Conservation (phyloP, 2,329 filamentous ascomycete genomes). For the Stagonosporopsis rhizophila region DNA sequence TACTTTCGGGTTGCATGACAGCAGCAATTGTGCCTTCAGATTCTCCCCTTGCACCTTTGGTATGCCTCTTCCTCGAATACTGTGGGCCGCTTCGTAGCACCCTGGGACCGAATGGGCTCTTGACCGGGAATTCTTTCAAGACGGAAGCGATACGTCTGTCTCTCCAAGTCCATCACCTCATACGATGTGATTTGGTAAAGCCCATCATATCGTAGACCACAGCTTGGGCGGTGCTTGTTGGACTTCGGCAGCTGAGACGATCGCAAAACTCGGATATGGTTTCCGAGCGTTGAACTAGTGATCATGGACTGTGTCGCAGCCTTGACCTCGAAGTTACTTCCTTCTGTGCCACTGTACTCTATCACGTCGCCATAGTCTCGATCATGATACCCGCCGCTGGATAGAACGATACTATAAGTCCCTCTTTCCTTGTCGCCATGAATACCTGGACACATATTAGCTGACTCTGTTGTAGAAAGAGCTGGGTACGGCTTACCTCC, state of each 20-base stretch:
- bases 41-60: slow-evolving; percentile 26
- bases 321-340: slow-evolving; percentile 38
- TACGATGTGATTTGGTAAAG: slow-evolving; percentile 58
- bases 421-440: slow-evolving; percentile 55
- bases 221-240: slow-evolving; percentile 54
- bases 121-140: slow-evolving; percentile 55
- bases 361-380: slow-evolving; percentile 59
- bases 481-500: slow-evolving; percentile 26
- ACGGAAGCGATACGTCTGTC: slow-evolving; percentile 57
- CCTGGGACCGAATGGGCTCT: slow-evolving; percentile 55
- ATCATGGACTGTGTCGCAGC: slow-evolving; percentile 55
- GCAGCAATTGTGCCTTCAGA: background rate
- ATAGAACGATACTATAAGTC: slow-evolving; percentile 64
- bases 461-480: background rate
- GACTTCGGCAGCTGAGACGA: slow-evolving; percentile 48
- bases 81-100: slow-evolving; percentile 53
- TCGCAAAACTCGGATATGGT: slow-evolving; percentile 60
- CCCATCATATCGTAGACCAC: slow-evolving; percentile 65
- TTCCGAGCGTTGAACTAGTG: slow-evolving; percentile 42
- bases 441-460: slow-evolving; percentile 49
- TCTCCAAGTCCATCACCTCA: slow-evolving; percentile 49
- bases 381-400: slow-evolving; percentile 57
- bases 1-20: background rate
- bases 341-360: slow-evolving; percentile 61
- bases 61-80: slow-evolving; percentile 38